Percentiles rank a stretch among this genome's conserved stretches.
These are phyloP conservation scores for Piper longum DNA, from an alignment of 164 flowering plant genomes.

Conservation along the genomic window DNA sequence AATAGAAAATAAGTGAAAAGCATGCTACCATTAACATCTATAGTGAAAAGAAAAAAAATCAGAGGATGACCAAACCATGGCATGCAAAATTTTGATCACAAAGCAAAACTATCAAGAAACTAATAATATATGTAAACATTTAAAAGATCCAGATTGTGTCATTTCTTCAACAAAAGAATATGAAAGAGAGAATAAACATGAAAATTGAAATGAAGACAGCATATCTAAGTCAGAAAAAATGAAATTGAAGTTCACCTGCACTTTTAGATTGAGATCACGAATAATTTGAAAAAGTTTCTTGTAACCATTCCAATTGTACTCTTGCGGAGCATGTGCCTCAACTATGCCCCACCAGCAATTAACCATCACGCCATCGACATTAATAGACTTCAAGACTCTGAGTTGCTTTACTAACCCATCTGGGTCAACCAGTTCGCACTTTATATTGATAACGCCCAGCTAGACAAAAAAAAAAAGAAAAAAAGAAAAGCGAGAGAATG, in stretches of 20 bases:
- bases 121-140: too few species aligned
- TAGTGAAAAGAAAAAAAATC: not conserved
- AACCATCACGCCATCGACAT: conserved; percentile 77
- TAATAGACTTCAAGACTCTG: conserved; percentile 52
- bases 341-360: conserved; percentile 98
- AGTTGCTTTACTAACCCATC: conserved; percentile 68
- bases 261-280: conserved; percentile 59
- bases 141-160: too few species aligned
- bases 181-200: too few species aligned
- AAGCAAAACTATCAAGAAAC: too few species aligned
- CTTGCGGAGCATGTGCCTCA: conserved; percentile 67
- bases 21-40: not conserved
- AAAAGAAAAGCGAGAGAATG: not conserved
- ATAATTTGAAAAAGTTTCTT: conserved; percentile 62
- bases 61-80: too few species aligned
- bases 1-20: too few species aligned
- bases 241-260: conserved; percentile 31
- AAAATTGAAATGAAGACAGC: too few species aligned
- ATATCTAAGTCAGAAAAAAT: not conserved
- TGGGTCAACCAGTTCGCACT: conserved; percentile 77
- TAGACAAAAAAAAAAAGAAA: conserved; percentile 10
- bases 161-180: too few species aligned
- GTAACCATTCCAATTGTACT: conserved; percentile 79
- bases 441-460: conserved; percentile 72
- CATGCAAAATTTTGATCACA: not conserved